Evolutionary conservation across 164 flowering plant species (phyloP).

Genomic region (Cinnamomum micranthum): DNA sequence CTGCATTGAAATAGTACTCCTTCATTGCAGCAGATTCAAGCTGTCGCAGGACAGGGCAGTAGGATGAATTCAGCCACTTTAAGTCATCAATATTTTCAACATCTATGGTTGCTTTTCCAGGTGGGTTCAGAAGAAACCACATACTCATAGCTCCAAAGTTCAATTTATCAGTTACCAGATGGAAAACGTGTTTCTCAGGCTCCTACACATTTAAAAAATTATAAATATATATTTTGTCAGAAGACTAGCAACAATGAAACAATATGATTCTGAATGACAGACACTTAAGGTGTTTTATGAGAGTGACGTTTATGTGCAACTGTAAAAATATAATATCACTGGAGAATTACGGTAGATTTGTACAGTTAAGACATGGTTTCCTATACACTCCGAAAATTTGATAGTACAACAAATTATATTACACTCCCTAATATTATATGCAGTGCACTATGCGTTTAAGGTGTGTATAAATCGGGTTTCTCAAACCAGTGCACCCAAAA

Average conservation of each 20-base stretch:
- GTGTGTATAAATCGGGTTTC: too few species aligned
- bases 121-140: conserved; percentile 98
- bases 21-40: conserved; percentile 97
- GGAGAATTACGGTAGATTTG: too few species aligned
- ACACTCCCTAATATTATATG: too few species aligned
- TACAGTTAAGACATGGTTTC: too few species aligned
- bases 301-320: background rate
- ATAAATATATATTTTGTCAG: background rate
- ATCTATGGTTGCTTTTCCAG: conserved; percentile 94
- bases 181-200: conserved; percentile 93
- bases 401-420: too few species aligned
- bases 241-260: background rate
- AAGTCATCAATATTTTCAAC: conserved; percentile 99
- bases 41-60: conserved; percentile 90
- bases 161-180: conserved; percentile 91
- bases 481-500: too few species aligned
- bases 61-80: conserved; percentile 95
- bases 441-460: too few species aligned
- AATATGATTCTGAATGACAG: background rate
- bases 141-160: conserved; percentile 98
- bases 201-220: conserved; percentile 45
- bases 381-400: too few species aligned
- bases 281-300: background rate
- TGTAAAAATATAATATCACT: background rate
- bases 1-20: conserved; percentile 91